Evolutionary conservation across 2,329 filamentous ascomycete species (phyloP).

Genomic region (Colletotrichum sp.): DNA sequence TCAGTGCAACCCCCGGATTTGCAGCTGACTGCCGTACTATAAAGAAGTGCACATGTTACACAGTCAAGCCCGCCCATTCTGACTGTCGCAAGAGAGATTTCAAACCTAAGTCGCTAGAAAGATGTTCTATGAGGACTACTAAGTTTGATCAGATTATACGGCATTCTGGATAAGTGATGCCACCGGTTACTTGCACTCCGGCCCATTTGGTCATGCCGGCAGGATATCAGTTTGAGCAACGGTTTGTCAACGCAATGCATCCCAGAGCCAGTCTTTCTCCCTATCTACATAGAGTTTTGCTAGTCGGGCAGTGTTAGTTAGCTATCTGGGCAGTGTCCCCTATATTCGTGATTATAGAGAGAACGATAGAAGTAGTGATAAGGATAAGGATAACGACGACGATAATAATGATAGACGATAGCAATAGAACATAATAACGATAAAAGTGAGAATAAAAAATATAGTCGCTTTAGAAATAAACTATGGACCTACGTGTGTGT

Average conservation of each 20-base stretch:
- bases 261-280: not conserved
- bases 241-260: not conserved
- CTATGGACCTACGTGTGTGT: no score
- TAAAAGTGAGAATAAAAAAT: no score
- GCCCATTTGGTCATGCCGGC: not conserved
- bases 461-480: no score
- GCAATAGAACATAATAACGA: no score
- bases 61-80: not conserved
- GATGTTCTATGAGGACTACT: not conserved
- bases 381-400: no score
- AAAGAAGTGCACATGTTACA: not conserved
- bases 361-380: no score
- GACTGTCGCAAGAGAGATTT: rapidly evolving
- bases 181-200: not conserved
- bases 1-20: not conserved
- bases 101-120: not conserved
- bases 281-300: not conserved
- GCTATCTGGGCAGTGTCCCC: no score
- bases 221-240: not conserved
- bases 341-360: no score
- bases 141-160: not conserved
- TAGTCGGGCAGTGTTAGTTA: no score
- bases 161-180: not conserved
- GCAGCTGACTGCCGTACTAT: not conserved
- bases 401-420: no score